A percentile compares a stretch with the other conserved stretches of the same genome.
Evolutionary conservation across 495 filamentous ascomycete genomes (phyloP).

Genomic region (Trichoderma gamsii): DNA sequence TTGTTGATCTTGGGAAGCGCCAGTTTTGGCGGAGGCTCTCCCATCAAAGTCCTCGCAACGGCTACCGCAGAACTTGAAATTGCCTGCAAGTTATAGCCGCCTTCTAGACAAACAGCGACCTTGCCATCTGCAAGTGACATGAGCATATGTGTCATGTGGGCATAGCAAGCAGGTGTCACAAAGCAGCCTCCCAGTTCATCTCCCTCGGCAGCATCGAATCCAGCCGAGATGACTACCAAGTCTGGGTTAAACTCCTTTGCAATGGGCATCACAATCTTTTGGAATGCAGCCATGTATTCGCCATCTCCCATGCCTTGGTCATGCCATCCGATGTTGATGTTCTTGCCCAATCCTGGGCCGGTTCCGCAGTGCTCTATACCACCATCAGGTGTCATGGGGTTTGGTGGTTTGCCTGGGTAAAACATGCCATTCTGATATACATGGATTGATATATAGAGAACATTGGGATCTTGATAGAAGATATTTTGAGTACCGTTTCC

Average conservation of each 20-base stretch:
- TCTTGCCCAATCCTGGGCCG: slow-evolving; percentile 72
- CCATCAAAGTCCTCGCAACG: slow-evolving; percentile 88
- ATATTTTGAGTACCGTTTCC: slow-evolving; percentile 97
- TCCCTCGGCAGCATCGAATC: slow-evolving; percentile 91
- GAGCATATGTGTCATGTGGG: slow-evolving; percentile 98
- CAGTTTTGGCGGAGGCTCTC: slow-evolving; percentile 76
- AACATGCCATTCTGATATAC: slow-evolving; percentile 76
- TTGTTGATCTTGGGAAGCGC: slow-evolving; percentile 43
- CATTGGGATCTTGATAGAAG: slow-evolving; percentile 89
- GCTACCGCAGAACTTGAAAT: slow-evolving; percentile 89
- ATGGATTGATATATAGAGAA: slow-evolving; percentile 95
- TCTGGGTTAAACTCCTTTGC: slow-evolving; percentile 89
- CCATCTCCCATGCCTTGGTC: slow-evolving; percentile 92
- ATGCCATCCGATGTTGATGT: slow-evolving; percentile 93
- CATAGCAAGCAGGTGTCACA: slow-evolving; percentile 85
- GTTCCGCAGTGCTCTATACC: slow-evolving; percentile 70
- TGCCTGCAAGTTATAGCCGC: slow-evolving; percentile 88
- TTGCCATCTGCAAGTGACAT: slow-evolving; percentile 93
- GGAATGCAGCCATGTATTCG: slow-evolving; percentile 94
- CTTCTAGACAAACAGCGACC: slow-evolving; percentile 86
- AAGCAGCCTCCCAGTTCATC: slow-evolving; percentile 89
- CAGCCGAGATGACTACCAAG: slow-evolving; percentile 90
- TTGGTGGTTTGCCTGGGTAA: slow-evolving; percentile 71
- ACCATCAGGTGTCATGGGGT: slow-evolving; percentile 53
- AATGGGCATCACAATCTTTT: slow-evolving; percentile 96